Evolutionary conservation across 2,329 filamentous ascomycete species (phyloP).

Genomic region (Acephala macrosclerotiorum): DNA sequence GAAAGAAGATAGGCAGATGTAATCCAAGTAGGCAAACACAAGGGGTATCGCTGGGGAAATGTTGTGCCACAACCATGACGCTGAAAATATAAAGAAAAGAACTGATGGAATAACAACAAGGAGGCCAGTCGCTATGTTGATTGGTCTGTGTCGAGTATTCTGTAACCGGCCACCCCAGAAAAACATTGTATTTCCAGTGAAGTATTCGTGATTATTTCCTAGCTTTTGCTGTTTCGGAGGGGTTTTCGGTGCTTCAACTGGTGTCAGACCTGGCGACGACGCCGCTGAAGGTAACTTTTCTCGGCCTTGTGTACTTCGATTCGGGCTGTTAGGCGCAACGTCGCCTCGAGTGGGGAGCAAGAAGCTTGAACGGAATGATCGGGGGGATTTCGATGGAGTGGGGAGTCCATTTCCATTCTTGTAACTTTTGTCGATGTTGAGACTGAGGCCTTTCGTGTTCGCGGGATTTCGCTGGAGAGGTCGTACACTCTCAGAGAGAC

Average conservation of each 20-base stretch:
- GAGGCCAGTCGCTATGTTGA: conserved; percentile 87
- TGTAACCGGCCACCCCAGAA: conserved; percentile 86
- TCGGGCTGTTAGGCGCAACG: conserved; percentile 54
- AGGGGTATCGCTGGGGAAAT: conserved; percentile 89
- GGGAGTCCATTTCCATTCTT: conserved; percentile 59
- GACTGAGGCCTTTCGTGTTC: conserved; percentile 54
- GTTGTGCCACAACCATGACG: conserved; percentile 83
- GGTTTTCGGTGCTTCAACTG: conserved; percentile 49
- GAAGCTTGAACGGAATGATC: conserved; percentile 80
- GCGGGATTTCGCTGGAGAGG: conserved; percentile 60
- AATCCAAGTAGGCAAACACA: conserved; percentile 89
- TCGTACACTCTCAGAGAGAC: conserved; percentile 79
- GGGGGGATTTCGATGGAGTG: conserved; percentile 73
- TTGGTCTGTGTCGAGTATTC: conserved; percentile 84
- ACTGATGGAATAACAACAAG: conserved; percentile 79
- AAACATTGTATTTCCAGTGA: conserved; percentile 91
- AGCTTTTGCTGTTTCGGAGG: conserved; percentile 46
- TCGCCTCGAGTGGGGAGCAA: conserved; percentile 67
- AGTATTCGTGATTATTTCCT: conserved; percentile 88
- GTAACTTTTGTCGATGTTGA: conserved; percentile 67
- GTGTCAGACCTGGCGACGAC: conserved; percentile 73
- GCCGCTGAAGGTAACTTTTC: conserved; percentile 85
- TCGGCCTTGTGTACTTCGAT: conserved; percentile 69
- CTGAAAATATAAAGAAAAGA: conserved; percentile 87
- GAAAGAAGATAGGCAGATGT: conserved; percentile 91